Percentiles rank a stretch among this genome's conserved stretches.
phyloP scores from a whole-genome alignment of 2,329 filamentous ascomycete species.

The Furcasterigmium sp. region DNA sequence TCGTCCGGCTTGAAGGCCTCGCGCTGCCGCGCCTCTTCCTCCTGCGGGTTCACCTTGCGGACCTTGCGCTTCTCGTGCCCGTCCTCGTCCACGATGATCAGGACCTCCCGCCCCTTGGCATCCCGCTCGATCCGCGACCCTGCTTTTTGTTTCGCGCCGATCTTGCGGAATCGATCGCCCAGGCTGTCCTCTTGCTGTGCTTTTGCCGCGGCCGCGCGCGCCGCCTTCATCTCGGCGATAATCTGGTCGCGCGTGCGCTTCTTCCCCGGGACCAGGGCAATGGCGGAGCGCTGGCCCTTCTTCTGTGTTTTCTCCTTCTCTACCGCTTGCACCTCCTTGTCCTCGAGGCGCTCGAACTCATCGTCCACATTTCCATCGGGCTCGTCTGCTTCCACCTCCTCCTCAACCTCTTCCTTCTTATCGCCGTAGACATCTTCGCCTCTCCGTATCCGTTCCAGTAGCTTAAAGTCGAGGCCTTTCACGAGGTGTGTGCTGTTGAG shows the following conservation, averaged over 20 bases:
- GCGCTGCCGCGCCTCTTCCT: constrained; percentile 27
- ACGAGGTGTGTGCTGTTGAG: constrained; percentile 77
- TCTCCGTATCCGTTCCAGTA: constrained; percentile 63
- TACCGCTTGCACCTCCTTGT: constrained; percentile 47
- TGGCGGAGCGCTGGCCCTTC: constrained; percentile 55
- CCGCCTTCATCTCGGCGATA: constrained; percentile 60
- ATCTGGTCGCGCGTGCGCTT: constrained; percentile 64
- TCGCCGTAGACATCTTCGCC: constrained; percentile 63
- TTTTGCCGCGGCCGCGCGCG: constrained; percentile 51
- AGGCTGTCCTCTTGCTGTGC: constrained; percentile 45
- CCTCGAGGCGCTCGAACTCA: constrained; percentile 56
- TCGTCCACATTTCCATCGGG: constrained; percentile 54
- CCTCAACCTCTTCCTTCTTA: constrained; percentile 17
- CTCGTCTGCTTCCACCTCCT: constrained; percentile 23
- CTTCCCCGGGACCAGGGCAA: constrained; percentile 46
- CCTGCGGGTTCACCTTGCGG: constrained; percentile 38
- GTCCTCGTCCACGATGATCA: constrained; percentile 62
- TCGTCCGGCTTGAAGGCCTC: constrained; percentile 50
- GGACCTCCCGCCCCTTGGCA: constrained; percentile 54
- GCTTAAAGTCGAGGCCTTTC: constrained; percentile 83
- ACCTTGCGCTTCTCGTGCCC: constrained; percentile 63
- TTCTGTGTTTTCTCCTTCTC: constrained; percentile 43
- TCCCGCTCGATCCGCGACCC: constrained; percentile 57
- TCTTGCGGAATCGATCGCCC: constrained; percentile 59
- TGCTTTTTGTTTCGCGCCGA: constrained; percentile 48